Evolutionary conservation across 2,329 filamentous ascomycete species (phyloP).

Genomic region (Venturia aucupariae): DNA sequence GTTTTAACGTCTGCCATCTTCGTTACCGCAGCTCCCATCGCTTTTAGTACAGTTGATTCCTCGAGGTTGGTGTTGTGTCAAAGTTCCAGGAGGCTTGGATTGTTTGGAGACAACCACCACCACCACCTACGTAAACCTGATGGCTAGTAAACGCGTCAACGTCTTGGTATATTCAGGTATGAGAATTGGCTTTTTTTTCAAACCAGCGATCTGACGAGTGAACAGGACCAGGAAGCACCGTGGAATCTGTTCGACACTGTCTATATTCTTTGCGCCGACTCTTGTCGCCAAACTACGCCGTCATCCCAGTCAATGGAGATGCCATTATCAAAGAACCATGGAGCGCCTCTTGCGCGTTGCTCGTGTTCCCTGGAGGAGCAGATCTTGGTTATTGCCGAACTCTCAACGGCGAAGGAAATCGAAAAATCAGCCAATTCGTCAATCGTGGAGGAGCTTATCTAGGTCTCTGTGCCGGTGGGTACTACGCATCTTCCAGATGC

Average conservation of each 20-base stretch:
- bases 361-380: conserved; percentile 90
- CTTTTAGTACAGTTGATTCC: background rate
- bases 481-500: conserved; percentile 72
- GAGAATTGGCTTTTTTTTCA: too few species aligned
- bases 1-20: conserved; percentile 18
- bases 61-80: background rate
- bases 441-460: conserved; percentile 77
- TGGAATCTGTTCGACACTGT: conserved; percentile 83
- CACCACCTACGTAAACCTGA: conserved; percentile 28
- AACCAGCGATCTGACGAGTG: background rate
- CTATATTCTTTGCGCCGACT: conserved; percentile 78
- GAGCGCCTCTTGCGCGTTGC: conserved; percentile 73
- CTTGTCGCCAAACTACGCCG: conserved; percentile 83
- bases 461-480: conserved; percentile 89
- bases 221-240: conserved; percentile 71
- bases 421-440: conserved; percentile 75
- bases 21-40: background rate
- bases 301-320: conserved; percentile 71
- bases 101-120: background rate
- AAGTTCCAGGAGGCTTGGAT: background rate
- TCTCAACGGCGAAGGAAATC: conserved; percentile 81
- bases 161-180: conserved; percentile 86
- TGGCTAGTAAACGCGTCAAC: conserved; percentile 68
- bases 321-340: conserved; percentile 86
- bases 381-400: conserved; percentile 84